Percentiles rank a stretch among this genome's conserved stretches.
phyloP scores from a whole-genome alignment of 257 asterid genomes.

The Lycium ferocissimum region DNA sequence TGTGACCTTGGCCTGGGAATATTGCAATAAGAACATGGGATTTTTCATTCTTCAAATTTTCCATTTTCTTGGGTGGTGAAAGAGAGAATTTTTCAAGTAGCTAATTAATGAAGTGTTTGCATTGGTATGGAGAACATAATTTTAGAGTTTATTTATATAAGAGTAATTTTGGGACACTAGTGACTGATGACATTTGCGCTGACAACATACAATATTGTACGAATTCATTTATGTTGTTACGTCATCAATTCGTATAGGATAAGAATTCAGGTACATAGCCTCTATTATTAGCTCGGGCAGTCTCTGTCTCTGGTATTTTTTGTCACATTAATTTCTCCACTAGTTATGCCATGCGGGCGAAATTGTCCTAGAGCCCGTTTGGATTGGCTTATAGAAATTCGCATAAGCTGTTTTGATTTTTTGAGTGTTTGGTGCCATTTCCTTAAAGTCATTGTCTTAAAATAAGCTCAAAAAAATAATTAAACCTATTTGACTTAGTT shows the following conservation, averaged over 20 bases:
- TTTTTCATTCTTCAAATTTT: background rate
- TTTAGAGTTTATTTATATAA: background rate
- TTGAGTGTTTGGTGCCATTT: too few relatives aligned
- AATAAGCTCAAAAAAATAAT: too few relatives aligned
- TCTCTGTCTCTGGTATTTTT: too few relatives aligned
- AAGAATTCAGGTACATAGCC: background rate
- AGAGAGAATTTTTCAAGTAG: background rate
- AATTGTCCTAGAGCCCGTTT: too few relatives aligned
- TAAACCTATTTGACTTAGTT: too few relatives aligned
- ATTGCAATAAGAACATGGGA: slow-evolving; percentile 36
- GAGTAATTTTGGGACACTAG: background rate
- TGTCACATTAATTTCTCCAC: too few relatives aligned
- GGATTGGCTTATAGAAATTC: too few relatives aligned
- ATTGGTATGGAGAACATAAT: background rate
- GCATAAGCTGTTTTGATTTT: too few relatives aligned
- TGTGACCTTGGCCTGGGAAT: slow-evolving; percentile 43
- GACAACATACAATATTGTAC: background rate
- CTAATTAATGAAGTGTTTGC: background rate
- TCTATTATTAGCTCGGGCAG: too few relatives aligned
- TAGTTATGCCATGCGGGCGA: too few relatives aligned
- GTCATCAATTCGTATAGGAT: background rate
- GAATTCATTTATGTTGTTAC: background rate
- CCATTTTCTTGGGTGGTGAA: background rate
- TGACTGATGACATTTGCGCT: background rate
- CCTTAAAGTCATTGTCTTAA: too few relatives aligned